Evolutionary conservation across 73 alveolate genomes (phyloP).

Genomic region (Diophrys sp.): DNA sequence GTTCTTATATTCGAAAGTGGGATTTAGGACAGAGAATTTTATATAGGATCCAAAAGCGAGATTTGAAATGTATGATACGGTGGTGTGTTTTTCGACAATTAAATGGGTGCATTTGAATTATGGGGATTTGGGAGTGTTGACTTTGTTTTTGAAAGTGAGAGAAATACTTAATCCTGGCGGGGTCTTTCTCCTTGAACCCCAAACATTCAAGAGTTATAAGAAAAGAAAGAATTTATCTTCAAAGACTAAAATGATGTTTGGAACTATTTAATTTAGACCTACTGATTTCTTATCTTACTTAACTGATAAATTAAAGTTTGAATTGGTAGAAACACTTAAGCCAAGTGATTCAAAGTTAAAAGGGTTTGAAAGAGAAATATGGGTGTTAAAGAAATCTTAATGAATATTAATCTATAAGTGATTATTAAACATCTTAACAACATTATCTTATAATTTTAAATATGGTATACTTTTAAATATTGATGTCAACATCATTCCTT

Average conservation of each 20-base stretch:
- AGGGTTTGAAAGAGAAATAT: constrained; percentile 44
- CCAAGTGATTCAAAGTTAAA: constrained; percentile 2
- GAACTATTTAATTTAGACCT: constrained; percentile 57
- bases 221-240: constrained; percentile 48
- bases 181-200: constrained; percentile 66
- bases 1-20: constrained; percentile 50
- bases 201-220: constrained; percentile 75
- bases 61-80: constrained; percentile 68
- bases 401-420: too few relatives aligned
- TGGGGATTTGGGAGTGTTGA: constrained; percentile 80
- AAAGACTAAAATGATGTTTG: constrained; percentile 37
- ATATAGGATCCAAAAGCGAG: constrained; percentile 21
- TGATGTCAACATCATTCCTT: too few relatives aligned
- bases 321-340: constrained; percentile 23
- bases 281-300: constrained; percentile 46
- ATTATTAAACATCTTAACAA: too few relatives aligned
- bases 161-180: constrained; percentile 59
- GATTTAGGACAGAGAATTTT: constrained; percentile 74
- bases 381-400: constrained; percentile 36
- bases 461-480: too few relatives aligned
- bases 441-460: too few relatives aligned
- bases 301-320: constrained; percentile 36
- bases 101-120: constrained; percentile 87
- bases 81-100: constrained; percentile 69
- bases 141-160: constrained; percentile 65